phyloP scores from a whole-genome alignment of 2,329 filamentous ascomycete genomes.

The Drechslerella stenobrocha region DNA sequence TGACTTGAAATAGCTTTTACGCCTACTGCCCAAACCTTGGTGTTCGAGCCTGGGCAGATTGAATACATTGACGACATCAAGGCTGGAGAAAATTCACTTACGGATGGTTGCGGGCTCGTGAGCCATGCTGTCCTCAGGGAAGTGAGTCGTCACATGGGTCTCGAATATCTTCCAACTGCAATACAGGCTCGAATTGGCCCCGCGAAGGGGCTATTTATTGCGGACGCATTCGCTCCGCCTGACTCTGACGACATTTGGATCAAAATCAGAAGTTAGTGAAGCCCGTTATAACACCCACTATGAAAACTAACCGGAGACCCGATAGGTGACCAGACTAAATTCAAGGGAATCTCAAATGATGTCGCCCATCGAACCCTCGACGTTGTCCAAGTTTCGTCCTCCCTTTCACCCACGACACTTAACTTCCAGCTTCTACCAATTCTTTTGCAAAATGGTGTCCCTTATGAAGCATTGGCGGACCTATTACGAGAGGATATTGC shows the following conservation, averaged over 20 bases:
- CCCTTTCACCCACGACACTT: conserved; percentile 62
- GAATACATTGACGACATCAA: conserved; percentile 57
- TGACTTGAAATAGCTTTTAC: conserved; percentile 48
- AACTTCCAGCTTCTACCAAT: conserved; percentile 72
- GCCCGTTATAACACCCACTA: neutral
- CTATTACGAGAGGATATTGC: conserved; percentile 61
- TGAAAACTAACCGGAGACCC: conserved; percentile 36
- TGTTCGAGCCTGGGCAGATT: conserved; percentile 48
- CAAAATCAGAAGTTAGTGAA: conserved; percentile 59
- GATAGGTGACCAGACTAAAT: conserved; percentile 68
- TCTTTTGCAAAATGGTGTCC: conserved; percentile 64
- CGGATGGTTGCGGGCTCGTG: conserved; percentile 69
- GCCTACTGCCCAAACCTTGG: conserved; percentile 48
- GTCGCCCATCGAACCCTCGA: conserved; percentile 67
- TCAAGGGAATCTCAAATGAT: conserved; percentile 60
- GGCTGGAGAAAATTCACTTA: conserved; percentile 61
- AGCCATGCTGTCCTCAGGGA: conserved; percentile 64
- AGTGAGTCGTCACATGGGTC: conserved; percentile 61
- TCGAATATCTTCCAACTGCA: conserved; percentile 64
- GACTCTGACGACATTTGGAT: conserved; percentile 63
- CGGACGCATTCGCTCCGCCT: conserved; percentile 60
- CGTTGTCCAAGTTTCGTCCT: conserved; percentile 60
- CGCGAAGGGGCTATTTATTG: conserved; percentile 75
- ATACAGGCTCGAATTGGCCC: conserved; percentile 72
- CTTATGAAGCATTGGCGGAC: conserved; percentile 58